Base-by-base conservation (phyloP, 495 filamentous ascomycete species). In the Hypoxylon rickii region DNA sequence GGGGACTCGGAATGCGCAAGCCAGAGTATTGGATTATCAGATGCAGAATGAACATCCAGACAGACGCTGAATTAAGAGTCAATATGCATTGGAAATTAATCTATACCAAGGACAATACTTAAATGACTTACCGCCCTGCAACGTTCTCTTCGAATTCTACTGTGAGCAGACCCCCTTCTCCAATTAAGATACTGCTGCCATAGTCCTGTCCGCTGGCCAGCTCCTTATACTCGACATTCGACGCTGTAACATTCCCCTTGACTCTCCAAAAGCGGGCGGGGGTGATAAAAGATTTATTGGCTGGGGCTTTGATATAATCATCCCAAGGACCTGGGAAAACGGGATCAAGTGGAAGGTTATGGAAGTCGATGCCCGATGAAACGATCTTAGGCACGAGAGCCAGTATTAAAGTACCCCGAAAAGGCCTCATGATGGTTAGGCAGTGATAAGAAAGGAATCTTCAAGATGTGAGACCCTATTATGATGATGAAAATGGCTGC, bases 101-200 rank as follows among this genome's bases (percentile, higher is more conserved):
- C 32, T n/a, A n/a, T 29, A 29, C 24, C 24, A 4, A 29, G 4
- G 4, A 29, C 4, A 10, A 4, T 4, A 29, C 24, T 29, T 18
- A 18, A 44, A 37, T 6, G 20, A 56, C 68, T 17, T 54, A 75
- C 71, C 68, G 49, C 17, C 73, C 72, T 32, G 57, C 65, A 54
- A 71, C 69, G 38, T 76, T 75, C 60, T 76, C 63, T 16, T 38
- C 56, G 58, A 76, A 76, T 43, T 70, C 69, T 45, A 69, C 65
- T 19, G 66, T 73, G 51, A 76, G 52, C 17, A 66, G 36, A 7
- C 67, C 70, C 4, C 71, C 70, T 46, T 54, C 48, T 11, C 68
- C 58, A 8, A 70, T 62, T 24, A 60, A 48, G 22, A 69, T 51
- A 12, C 67, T 48, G 16, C 38, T 19, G 20, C 41, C 34, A 18